These are phyloP conservation scores for Myxozyma monticola DNA, from an alignment of 805 yeast genomes.

Conservation along the genomic window DNA sequence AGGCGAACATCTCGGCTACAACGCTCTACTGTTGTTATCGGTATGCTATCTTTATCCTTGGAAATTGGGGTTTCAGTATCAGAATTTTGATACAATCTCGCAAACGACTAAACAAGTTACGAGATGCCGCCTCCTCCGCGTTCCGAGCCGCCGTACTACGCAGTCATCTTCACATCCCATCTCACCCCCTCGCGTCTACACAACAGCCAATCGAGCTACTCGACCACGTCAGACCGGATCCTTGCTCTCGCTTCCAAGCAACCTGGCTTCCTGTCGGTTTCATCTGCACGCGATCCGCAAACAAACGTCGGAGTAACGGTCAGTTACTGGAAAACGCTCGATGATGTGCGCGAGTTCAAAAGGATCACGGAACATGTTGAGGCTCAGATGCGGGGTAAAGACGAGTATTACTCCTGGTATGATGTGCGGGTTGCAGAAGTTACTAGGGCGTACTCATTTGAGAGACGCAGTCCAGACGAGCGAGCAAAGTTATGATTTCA, in stretches of 20 bases:
- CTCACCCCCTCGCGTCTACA: too few relatives aligned
- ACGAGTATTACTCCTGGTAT: slow-evolving; percentile 1
- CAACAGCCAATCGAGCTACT: neutral
- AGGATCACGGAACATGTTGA: neutral
- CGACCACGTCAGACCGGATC: neutral
- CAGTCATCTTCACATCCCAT: slow-evolving; percentile 8
- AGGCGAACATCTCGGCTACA: too few relatives aligned
- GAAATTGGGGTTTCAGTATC: too few relatives aligned
- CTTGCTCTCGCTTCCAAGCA: slow-evolving; percentile 1
- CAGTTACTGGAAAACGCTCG: slow-evolving; percentile 13
- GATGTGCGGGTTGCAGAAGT: slow-evolving; percentile 3
- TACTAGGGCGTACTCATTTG: slow-evolving; percentile 1
- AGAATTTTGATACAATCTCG: too few relatives aligned
- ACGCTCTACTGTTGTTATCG: too few relatives aligned
- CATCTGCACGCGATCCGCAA: slow-evolving; percentile 4
- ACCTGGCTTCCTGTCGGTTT: slow-evolving; percentile 7
- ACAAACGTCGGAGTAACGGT: slow-evolving; percentile 4
- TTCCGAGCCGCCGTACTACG: slow-evolving; percentile 12
- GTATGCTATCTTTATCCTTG: too few relatives aligned
- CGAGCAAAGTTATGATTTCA: too few relatives aligned
- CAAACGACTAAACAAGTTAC: too few relatives aligned
- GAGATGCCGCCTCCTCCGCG: too few relatives aligned
- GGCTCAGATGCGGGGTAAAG: slow-evolving; percentile 7
- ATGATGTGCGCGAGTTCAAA: neutral
- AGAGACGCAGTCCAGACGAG: too few relatives aligned